Evolutionary conservation across 2,329 filamentous ascomycete species (phyloP).

Genomic region (Penicillium vulpinum): DNA sequence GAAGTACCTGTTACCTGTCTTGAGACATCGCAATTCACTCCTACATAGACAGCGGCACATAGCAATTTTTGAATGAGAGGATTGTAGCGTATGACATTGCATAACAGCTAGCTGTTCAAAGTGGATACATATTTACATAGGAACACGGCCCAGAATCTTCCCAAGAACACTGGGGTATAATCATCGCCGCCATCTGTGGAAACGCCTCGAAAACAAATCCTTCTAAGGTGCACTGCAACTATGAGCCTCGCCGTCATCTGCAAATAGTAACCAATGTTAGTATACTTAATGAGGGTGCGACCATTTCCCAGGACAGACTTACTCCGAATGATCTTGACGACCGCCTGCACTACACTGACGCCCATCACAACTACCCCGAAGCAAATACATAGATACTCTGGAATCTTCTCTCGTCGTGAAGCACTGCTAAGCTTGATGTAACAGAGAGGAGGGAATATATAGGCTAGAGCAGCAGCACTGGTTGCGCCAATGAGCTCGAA

Average conservation of each 20-base stretch:
- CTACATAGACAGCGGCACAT: not conserved
- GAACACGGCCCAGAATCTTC: not conserved
- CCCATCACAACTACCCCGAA: slow-evolving; percentile 81
- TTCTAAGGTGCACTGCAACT: slow-evolving; percentile 5
- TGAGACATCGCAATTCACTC: not conserved
- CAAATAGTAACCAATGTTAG: slow-evolving; percentile 25
- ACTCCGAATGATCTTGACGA: slow-evolving; percentile 63
- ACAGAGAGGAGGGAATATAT: slow-evolving; percentile 91
- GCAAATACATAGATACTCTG: slow-evolving; percentile 67
- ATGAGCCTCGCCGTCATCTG: slow-evolving; percentile 7
- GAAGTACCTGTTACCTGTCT: not conserved
- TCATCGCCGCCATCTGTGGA: not conserved
- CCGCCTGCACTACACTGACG: slow-evolving; percentile 73
- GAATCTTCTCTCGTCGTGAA: slow-evolving; percentile 71
- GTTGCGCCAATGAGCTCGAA: slow-evolving; percentile 97
- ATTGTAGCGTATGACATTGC: not conserved
- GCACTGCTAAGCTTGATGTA: slow-evolving; percentile 87
- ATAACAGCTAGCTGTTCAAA: not conserved
- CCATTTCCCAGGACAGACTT: too few relatives aligned
- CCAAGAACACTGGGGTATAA: not conserved
- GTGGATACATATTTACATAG: not conserved
- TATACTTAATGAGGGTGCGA: slow-evolving; percentile 25
- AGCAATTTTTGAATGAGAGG: not conserved
- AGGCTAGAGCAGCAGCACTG: slow-evolving; percentile 88
- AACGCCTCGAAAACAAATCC: not conserved